These are phyloP conservation scores for Martiniozyma asiatica DNA, from an alignment of 1,139 yeast species.

Conservation along the genomic window DNA sequence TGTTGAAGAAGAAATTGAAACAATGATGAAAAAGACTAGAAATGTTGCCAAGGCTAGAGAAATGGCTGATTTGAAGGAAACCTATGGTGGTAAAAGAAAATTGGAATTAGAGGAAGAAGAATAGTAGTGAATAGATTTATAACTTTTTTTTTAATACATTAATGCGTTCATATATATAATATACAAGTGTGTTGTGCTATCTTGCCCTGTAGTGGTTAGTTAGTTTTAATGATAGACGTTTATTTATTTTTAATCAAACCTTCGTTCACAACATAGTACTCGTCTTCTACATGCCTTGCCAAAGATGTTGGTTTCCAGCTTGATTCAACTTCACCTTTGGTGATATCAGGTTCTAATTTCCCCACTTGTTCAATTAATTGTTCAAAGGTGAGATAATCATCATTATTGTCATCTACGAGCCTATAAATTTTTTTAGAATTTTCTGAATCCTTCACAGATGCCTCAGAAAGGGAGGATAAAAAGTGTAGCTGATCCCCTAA, in stretches of 20 bases:
- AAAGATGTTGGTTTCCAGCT: constrained; percentile 27
- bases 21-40: constrained; percentile 77
- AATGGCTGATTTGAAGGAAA: constrained; percentile 56
- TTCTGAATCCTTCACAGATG: too few relatives aligned
- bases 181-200: too few relatives aligned
- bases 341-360: constrained; percentile 13
- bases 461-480: too few relatives aligned
- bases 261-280: constrained; percentile 28
- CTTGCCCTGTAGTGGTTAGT: too few relatives aligned
- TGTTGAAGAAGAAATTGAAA: constrained; percentile 82
- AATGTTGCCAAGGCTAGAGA: constrained; percentile 73
- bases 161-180: too few relatives aligned
- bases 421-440: too few relatives aligned
- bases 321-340: constrained; percentile 26
- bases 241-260: constrained; percentile 28
- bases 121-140: constrained; percentile 11
- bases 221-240: too few relatives aligned
- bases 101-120: constrained; percentile 27
- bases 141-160: too few relatives aligned
- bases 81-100: constrained; percentile 56
- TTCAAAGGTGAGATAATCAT: constrained; percentile 17
- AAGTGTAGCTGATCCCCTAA: too few relatives aligned
- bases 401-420: constrained; percentile 14
- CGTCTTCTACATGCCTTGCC: constrained; percentile 21
- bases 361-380: constrained; percentile 18